phyloP scores from a whole-genome alignment of 768 basidiomycete species.

The Daedalea quercina region DNA sequence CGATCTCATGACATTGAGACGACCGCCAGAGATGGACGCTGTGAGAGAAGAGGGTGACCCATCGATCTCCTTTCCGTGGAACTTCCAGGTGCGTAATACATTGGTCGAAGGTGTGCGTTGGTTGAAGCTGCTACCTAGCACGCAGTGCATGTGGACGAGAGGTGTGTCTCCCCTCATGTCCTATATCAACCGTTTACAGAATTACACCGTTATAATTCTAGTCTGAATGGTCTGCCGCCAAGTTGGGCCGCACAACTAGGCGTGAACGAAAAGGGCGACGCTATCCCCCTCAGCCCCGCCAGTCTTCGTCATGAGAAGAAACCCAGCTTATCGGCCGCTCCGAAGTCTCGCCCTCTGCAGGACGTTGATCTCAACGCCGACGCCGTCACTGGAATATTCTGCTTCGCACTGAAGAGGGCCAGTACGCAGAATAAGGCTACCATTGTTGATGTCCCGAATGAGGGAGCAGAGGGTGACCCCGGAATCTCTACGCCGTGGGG shows the following conservation, averaged over 20 bases:
- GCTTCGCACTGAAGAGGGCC: background rate
- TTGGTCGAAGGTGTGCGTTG: no score
- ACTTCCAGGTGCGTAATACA: background rate
- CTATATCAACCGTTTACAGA: no score
- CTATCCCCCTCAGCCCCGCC: background rate
- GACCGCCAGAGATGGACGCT: background rate
- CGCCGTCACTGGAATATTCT: background rate
- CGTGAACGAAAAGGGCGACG: background rate
- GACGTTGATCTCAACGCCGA: background rate
- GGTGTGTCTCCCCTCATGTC: background rate
- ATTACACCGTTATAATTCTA: background rate
- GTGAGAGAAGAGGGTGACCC: background rate
- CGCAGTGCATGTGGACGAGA: constrained; percentile 1
- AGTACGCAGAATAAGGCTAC: background rate
- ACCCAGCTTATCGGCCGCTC: background rate
- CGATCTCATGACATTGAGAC: background rate
- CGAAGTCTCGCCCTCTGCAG: background rate
- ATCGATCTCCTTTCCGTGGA: constrained; percentile 2
- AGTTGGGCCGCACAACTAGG: background rate
- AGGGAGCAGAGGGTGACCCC: background rate
- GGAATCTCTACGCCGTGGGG: background rate
- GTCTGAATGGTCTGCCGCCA: background rate
- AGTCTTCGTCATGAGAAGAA: background rate
- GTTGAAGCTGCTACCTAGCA: background rate
- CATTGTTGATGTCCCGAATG: no score